phyloP scores from a whole-genome alignment of 2,329 filamentous ascomycete species.

The Canariomyces notabilis region DNA sequence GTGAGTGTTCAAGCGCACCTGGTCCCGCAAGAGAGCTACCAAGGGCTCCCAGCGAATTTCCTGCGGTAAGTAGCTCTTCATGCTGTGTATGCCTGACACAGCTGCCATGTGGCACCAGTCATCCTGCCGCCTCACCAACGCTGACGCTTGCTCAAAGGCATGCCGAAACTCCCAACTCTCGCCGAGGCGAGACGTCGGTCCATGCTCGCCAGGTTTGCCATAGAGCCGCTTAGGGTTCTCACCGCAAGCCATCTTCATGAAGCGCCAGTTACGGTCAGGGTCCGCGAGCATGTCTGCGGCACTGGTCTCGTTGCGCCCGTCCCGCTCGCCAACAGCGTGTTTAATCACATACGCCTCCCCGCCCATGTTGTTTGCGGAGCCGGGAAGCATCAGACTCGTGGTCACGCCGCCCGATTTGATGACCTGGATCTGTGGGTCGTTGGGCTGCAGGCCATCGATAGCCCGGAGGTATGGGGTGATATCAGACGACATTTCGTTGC shows the following conservation, averaged over 20 bases:
- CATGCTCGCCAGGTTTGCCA: constrained; percentile 47
- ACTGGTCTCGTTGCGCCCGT: constrained; percentile 59
- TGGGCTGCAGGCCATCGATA: constrained; percentile 59
- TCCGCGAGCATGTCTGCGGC: constrained; percentile 61
- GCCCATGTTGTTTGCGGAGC: constrained; percentile 68
- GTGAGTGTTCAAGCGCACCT: constrained; percentile 66
- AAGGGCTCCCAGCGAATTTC: constrained; percentile 61
- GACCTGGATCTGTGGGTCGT: constrained; percentile 60
- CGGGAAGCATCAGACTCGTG: constrained; percentile 61
- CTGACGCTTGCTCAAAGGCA: constrained; percentile 58
- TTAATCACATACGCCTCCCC: constrained; percentile 67
- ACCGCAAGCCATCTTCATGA: constrained; percentile 73
- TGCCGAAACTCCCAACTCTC: constrained; percentile 66
- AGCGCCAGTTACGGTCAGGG: constrained; percentile 60
- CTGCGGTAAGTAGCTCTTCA: constrained; percentile 56
- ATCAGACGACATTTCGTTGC: constrained; percentile 59
- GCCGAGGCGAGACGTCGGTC: constrained; percentile 58
- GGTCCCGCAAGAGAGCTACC: constrained; percentile 57
- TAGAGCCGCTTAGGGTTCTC: constrained; percentile 64
- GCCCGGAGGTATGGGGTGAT: constrained; percentile 65
- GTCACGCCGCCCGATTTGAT: constrained; percentile 72
- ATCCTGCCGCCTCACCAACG: constrained; percentile 55
- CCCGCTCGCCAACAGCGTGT: constrained; percentile 55
- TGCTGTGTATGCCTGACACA: constrained; percentile 42
- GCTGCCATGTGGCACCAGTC: constrained; percentile 62